Conservation (phyloP, 2,329 filamentous ascomycete species). For the Zymoseptoria crescenta region DNA sequence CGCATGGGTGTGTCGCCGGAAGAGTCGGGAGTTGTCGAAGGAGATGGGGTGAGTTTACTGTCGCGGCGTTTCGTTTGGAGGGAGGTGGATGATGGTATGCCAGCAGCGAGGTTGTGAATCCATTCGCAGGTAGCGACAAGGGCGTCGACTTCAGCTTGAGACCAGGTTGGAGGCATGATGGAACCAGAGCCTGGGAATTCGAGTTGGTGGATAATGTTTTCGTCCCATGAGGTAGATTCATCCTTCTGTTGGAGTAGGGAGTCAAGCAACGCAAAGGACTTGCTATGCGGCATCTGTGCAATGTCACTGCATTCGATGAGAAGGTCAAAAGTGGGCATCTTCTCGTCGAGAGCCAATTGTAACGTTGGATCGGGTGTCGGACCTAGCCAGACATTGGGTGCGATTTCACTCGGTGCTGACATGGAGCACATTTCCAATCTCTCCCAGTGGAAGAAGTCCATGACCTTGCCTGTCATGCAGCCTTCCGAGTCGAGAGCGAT, state of each 20-base stretch:
- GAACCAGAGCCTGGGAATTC: constrained; percentile 95
- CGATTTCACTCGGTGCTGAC: constrained; percentile 83
- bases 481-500: constrained; percentile 69
- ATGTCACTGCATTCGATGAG: constrained; percentile 84
- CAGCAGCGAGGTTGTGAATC: constrained; percentile 75
- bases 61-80: constrained; percentile 30
- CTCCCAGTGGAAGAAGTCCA: constrained; percentile 88
- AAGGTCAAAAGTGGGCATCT: constrained; percentile 55
- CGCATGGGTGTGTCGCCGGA: constrained; percentile 53
- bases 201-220: constrained; percentile 48
- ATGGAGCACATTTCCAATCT: constrained; percentile 87
- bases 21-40: constrained; percentile 32
- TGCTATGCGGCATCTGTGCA: constrained; percentile 64
- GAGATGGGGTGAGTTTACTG: constrained; percentile 34
- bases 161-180: constrained; percentile 76
- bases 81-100: constrained; percentile 8
- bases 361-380: constrained; percentile 66
- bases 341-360: constrained; percentile 37
- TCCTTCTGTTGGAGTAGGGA: constrained; percentile 38
- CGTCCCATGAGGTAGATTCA: constrained; percentile 29
- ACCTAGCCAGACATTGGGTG: constrained; percentile 82
- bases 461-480: constrained; percentile 63
- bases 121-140: constrained; percentile 82
- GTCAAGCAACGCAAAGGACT: constrained; percentile 56
- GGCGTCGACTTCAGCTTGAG: constrained; percentile 71